These are phyloP conservation scores for Ceratocystis colombiana DNA, from an alignment of 2,329 filamentous ascomycete species.

Conservation along the genomic window DNA sequence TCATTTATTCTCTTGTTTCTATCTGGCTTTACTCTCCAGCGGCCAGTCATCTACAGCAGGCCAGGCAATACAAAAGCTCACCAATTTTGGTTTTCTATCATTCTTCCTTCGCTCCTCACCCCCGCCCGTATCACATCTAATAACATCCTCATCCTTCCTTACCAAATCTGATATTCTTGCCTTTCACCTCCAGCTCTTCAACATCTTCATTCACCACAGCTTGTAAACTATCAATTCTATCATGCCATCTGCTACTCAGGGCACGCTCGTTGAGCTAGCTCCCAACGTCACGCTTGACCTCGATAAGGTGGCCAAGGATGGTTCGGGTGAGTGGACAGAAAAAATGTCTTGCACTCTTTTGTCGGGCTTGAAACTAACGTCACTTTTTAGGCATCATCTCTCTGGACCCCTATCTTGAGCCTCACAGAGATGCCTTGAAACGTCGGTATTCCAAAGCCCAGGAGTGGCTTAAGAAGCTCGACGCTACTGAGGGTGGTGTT, in stretches of 20 bases:
- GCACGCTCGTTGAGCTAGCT: constrained; percentile 23
- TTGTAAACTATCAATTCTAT: background rate
- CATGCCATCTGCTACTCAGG: constrained; percentile 23
- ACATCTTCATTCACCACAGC: background rate
- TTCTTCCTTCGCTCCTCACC: background rate
- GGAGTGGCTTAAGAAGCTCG: constrained; percentile 75
- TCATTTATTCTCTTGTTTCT: background rate
- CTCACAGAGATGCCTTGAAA: constrained; percentile 69
- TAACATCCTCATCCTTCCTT: constrained; percentile 17
- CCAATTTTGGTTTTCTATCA: background rate
- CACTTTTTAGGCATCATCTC: constrained; percentile 60
- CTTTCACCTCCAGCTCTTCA: background rate
- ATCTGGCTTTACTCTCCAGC: background rate
- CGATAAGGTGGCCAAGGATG: constrained; percentile 48
- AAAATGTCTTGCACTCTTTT: background rate
- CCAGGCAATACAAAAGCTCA: background rate
- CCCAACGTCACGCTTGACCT: constrained; percentile 25
- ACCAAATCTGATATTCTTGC: background rate
- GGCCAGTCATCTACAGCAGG: background rate
- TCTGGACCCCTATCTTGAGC: constrained; percentile 80
- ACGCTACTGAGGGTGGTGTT: constrained; percentile 75
- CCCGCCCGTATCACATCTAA: background rate
- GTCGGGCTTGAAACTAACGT: background rate
- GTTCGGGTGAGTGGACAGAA: constrained; percentile 49
- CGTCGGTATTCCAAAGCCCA: constrained; percentile 69